A percentile compares a stretch with the other conserved stretches of the same genome.
Evolutionary conservation across 495 filamentous ascomycete species (phyloP).

Genomic region (Penicillium canescens): DNA sequence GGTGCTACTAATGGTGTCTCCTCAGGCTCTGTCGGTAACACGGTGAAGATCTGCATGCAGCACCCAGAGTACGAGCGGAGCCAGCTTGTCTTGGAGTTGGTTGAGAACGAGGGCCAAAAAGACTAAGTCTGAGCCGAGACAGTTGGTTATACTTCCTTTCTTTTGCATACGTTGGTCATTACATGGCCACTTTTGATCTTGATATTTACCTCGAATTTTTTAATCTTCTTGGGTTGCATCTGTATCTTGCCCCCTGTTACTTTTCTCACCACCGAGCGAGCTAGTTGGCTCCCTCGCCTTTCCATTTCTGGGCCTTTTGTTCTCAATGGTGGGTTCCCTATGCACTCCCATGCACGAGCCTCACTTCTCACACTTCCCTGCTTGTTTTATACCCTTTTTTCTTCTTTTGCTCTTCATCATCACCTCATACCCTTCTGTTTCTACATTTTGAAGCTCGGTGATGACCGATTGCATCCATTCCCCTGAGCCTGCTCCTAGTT

Average conservation of each 20-base stretch:
- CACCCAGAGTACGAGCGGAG: slow-evolving; percentile 80
- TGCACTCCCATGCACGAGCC: neutral
- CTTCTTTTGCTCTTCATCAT: neutral
- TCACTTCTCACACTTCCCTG: neutral
- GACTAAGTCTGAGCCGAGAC: slow-evolving; percentile 43
- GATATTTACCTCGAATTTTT: neutral
- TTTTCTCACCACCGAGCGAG: neutral
- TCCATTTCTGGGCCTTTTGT: neutral
- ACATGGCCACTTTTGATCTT: neutral
- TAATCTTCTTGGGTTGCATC: neutral
- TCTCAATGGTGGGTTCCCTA: neutral
- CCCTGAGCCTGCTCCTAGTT: neutral
- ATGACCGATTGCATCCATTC: neutral
- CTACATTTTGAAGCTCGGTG: neutral
- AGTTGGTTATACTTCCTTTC: neutral
- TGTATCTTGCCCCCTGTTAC: neutral
- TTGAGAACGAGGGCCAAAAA: slow-evolving; percentile 91
- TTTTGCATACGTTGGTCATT: neutral
- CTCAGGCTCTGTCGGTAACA: slow-evolving; percentile 41
- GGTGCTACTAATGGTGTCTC: slow-evolving; percentile 30
- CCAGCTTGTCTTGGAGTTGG: slow-evolving; percentile 87
- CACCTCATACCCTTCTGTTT: neutral
- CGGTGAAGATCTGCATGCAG: slow-evolving; percentile 92
- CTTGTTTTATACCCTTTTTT: slow-evolving; percentile 15
- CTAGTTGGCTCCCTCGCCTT: neutral